Conservation (phyloP, 139 green algal species). For the Axilococcus clingmanii region DNA sequence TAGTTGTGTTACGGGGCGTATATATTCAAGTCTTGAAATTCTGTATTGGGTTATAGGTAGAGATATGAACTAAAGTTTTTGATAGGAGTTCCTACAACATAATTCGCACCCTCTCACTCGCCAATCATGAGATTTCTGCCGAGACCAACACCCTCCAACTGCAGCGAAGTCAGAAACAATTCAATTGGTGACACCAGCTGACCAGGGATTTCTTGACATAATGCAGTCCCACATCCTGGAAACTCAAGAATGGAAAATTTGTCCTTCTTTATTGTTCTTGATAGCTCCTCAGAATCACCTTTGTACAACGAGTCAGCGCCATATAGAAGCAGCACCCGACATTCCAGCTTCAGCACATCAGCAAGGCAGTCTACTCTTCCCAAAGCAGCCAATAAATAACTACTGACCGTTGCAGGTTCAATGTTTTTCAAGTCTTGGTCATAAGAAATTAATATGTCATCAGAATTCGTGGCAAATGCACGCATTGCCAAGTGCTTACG, state of each 20-base stretch:
- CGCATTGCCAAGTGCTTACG: conserved; percentile 8
- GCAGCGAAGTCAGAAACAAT: conserved; percentile 23
- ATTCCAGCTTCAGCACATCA: conserved; percentile 6
- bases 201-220: conserved; percentile 21
- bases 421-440: conserved; percentile 18
- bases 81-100: too few species aligned
- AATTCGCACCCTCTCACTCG: too few species aligned
- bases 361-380: background rate
- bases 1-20: too few species aligned
- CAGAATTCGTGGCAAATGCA: conserved; percentile 6
- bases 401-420: conserved; percentile 3
- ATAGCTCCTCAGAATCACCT: conserved; percentile 20
- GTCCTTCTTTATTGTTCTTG: conserved; percentile 4
- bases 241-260: conserved; percentile 23
- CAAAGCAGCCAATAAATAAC: conserved; percentile 21
- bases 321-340: conserved; percentile 24
- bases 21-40: too few species aligned
- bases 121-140: conserved; percentile 5
- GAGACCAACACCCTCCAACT: conserved; percentile 19
- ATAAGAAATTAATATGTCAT: conserved; percentile 5
- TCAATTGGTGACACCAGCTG: conserved; percentile 20
- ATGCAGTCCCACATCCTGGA: conserved; percentile 9
- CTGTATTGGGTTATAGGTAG: too few species aligned
- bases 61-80: too few species aligned
- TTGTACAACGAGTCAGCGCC: conserved; percentile 21